Conservation (phyloP, 768 basidiomycete species). For the Trametes coccinea region DNA sequence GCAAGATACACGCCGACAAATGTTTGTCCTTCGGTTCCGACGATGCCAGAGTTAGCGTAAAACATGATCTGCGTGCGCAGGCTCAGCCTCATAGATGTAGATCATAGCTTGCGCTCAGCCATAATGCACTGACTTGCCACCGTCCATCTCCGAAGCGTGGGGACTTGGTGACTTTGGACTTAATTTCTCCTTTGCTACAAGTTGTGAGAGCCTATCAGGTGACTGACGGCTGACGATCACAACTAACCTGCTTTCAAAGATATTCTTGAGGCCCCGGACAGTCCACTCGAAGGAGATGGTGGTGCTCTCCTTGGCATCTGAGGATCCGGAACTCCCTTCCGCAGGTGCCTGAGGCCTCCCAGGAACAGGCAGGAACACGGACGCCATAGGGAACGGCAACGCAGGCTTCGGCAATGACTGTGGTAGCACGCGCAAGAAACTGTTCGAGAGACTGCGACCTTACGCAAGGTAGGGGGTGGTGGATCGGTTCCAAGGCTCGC, state of each 20-base stretch:
- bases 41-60: constrained; percentile 77
- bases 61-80: constrained; percentile 60
- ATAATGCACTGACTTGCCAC: constrained; percentile 58
- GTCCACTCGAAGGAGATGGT: constrained; percentile 78
- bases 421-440: no score
- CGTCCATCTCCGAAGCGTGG: constrained; percentile 72
- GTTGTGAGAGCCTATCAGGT: neutral
- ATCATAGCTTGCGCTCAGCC: neutral
- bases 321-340: neutral
- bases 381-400: neutral
- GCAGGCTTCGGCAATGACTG: no score
- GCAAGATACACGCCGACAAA: constrained; percentile 79
- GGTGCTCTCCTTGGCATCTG: constrained; percentile 46
- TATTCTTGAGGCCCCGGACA: constrained; percentile 61
- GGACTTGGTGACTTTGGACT: constrained; percentile 78
- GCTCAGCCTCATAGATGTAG: neutral
- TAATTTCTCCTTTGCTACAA: constrained; percentile 65
- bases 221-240: no score
- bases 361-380: neutral
- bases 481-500: no score
- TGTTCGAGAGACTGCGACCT: no score
- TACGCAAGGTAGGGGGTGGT: no score
- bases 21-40: constrained; percentile 51
- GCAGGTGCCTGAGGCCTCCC: neutral
- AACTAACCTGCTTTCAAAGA: constrained; percentile 71